These are phyloP conservation scores for Diaporthe nobilis DNA, from an alignment of 2,329 filamentous ascomycete species.

Conservation along the genomic window DNA sequence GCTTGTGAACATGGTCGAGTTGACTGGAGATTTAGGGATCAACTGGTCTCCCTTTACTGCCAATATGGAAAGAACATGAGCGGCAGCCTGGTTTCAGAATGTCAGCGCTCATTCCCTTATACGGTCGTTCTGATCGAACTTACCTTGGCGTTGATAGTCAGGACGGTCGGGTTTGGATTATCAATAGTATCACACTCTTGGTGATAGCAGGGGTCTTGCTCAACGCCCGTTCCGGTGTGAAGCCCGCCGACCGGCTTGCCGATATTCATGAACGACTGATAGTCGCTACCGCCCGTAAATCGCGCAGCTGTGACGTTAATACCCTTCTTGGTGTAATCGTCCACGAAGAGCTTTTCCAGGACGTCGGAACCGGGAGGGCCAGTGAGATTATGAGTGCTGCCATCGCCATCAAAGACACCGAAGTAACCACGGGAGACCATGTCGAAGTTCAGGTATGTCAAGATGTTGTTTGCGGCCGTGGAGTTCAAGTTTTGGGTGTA, in stretches of 20 bases:
- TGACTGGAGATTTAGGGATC: constrained; percentile 17
- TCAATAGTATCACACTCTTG: constrained; percentile 52
- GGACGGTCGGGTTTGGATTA: constrained; percentile 50
- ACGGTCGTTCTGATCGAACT: not conserved
- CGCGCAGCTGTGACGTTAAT: constrained; percentile 47
- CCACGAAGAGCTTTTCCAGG: constrained; percentile 52
- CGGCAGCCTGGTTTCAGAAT: not conserved
- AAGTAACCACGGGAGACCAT: constrained; percentile 55
- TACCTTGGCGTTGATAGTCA: constrained; percentile 54
- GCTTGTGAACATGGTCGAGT: constrained; percentile 27
- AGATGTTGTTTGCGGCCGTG: constrained; percentile 50
- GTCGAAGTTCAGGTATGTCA: constrained; percentile 58
- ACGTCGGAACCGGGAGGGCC: constrained; percentile 48
- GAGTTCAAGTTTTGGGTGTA: constrained; percentile 55
- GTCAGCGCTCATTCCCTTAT: not conserved
- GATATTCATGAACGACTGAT: constrained; percentile 53
- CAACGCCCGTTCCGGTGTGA: constrained; percentile 48
- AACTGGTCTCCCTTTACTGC: constrained; percentile 8
- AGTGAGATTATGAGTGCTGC: not conserved
- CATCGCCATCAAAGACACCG: constrained; percentile 51
- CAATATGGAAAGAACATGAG: constrained; percentile 21
- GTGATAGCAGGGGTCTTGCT: constrained; percentile 54
- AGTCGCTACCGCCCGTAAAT: constrained; percentile 48
- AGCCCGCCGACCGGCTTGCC: constrained; percentile 53
- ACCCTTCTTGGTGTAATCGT: constrained; percentile 48